phyloP scores from a whole-genome alignment of 345 rosid species.

The Melastoma malabathricum region DNA sequence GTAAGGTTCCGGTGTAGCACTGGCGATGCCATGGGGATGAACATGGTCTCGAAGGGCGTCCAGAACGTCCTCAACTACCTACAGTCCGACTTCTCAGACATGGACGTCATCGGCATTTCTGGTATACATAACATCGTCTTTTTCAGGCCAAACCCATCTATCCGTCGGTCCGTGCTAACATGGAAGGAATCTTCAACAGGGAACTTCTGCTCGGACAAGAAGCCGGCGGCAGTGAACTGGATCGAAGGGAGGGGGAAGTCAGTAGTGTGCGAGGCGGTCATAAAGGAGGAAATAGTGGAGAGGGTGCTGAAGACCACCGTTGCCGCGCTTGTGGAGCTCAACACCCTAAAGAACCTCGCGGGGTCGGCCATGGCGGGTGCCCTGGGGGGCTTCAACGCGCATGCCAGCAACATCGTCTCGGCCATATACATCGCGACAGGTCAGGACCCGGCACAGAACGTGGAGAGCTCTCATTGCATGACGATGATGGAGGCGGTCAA shows the following conservation, averaged over 20 bases:
- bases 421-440: slow-evolving; percentile 67
- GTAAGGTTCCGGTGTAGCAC: slow-evolving; percentile 43
- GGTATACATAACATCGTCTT: slow-evolving; percentile 9
- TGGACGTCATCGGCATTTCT: slow-evolving; percentile 48
- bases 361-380: slow-evolving; percentile 80
- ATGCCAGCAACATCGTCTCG: slow-evolving; percentile 56
- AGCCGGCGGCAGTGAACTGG: slow-evolving; percentile 63
- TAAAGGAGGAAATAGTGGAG: slow-evolving; percentile 44
- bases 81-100: slow-evolving; percentile 31
- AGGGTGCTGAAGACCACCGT: slow-evolving; percentile 58
- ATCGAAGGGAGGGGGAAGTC: slow-evolving; percentile 64
- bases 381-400: slow-evolving; percentile 76
- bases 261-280: slow-evolving; percentile 55
- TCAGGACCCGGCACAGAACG: slow-evolving; percentile 78
- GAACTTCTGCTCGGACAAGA: slow-evolving; percentile 62
- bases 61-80: slow-evolving; percentile 41
- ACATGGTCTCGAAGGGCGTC: slow-evolving; percentile 49
- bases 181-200: slow-evolving; percentile 13
- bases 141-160: too few relatives aligned
- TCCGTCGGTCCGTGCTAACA: not conserved
- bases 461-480: slow-evolving; percentile 73
- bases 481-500: slow-evolving; percentile 54
- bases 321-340: slow-evolving; percentile 50
- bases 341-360: slow-evolving; percentile 55
- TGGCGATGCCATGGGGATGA: slow-evolving; percentile 75